phyloP scores from a whole-genome alignment of 2,329 filamentous ascomycete genomes.

The Paecilomyces dactylethromorphus region DNA sequence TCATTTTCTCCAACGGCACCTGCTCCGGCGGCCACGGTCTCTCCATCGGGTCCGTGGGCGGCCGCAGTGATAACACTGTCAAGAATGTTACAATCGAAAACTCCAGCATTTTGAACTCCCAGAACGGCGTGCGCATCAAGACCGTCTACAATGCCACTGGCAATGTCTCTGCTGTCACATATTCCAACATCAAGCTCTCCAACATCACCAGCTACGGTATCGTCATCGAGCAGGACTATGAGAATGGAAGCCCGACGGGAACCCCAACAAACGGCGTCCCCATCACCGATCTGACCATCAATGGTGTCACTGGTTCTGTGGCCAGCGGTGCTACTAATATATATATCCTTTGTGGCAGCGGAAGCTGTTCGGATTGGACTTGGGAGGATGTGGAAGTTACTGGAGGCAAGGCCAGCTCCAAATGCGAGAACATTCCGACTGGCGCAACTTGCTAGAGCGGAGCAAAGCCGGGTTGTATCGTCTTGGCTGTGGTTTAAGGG shows the following conservation, averaged over 20 bases:
- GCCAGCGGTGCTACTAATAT: slow-evolving; percentile 32
- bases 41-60: slow-evolving; percentile 35
- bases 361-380: slow-evolving; percentile 48
- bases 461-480: neutral
- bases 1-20: slow-evolving; percentile 39
- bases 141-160: slow-evolving; percentile 48
- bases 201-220: slow-evolving; percentile 50
- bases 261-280: slow-evolving; percentile 32
- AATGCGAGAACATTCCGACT: slow-evolving; percentile 37
- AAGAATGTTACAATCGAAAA: slow-evolving; percentile 45
- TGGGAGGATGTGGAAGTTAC: slow-evolving; percentile 46
- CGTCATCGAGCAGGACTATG: slow-evolving; percentile 54
- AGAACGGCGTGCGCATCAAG: slow-evolving; percentile 51
- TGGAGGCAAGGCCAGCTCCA: slow-evolving; percentile 42
- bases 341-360: slow-evolving; percentile 51
- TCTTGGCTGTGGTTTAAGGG: too few relatives aligned
- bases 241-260: slow-evolving; percentile 39
- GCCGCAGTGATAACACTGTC: slow-evolving; percentile 47
- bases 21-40: slow-evolving; percentile 35
- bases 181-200: slow-evolving; percentile 46
- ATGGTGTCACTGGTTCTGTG: slow-evolving; percentile 29
- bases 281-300: slow-evolving; percentile 33
- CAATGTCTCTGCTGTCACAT: slow-evolving; percentile 47
- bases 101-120: slow-evolving; percentile 42
- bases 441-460: slow-evolving; percentile 23